These are phyloP conservation scores for Daldinia sp. DNA, from an alignment of 2,329 filamentous ascomycete species.

Conservation along the genomic window DNA sequence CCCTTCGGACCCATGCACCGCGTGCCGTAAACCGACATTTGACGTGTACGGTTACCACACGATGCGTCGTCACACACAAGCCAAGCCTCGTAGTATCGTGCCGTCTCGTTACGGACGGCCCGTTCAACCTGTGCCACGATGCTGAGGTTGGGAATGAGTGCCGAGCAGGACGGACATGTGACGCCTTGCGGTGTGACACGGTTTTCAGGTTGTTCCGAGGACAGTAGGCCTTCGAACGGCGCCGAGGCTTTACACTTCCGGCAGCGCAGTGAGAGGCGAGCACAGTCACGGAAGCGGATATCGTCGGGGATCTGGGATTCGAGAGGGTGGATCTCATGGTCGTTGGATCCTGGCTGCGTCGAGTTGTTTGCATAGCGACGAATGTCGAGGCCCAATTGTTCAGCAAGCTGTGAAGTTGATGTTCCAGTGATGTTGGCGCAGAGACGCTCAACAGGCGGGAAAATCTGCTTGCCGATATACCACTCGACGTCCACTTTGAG, in stretches of 20 bases:
- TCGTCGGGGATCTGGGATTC: constrained; percentile 95
- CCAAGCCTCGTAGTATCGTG: constrained; percentile 92
- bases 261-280: constrained; percentile 82
- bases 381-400: constrained; percentile 92
- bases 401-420: constrained; percentile 87
- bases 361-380: constrained; percentile 82
- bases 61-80: constrained; percentile 89
- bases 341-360: constrained; percentile 60
- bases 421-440: constrained; percentile 96
- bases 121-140: constrained; percentile 89
- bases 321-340: constrained; percentile 85
- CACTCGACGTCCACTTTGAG: constrained; percentile 94
- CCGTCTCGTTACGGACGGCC: constrained; percentile 81
- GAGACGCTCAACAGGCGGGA: constrained; percentile 96
- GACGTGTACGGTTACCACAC: constrained; percentile 87
- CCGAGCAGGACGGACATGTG: constrained; percentile 76
- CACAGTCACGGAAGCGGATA: constrained; percentile 86
- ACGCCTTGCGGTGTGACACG: constrained; percentile 78
- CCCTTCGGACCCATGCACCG: constrained; percentile 90
- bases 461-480: constrained; percentile 98
- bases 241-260: constrained; percentile 79
- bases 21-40: constrained; percentile 92
- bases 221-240: constrained; percentile 80
- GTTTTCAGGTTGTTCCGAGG: constrained; percentile 62
- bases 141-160: constrained; percentile 74